Evolutionary conservation across 2,329 filamentous ascomycete genomes (phyloP), one percentile per base, ranked within the genome.

Genomic region (Ramularia collo-cygni): DNA sequence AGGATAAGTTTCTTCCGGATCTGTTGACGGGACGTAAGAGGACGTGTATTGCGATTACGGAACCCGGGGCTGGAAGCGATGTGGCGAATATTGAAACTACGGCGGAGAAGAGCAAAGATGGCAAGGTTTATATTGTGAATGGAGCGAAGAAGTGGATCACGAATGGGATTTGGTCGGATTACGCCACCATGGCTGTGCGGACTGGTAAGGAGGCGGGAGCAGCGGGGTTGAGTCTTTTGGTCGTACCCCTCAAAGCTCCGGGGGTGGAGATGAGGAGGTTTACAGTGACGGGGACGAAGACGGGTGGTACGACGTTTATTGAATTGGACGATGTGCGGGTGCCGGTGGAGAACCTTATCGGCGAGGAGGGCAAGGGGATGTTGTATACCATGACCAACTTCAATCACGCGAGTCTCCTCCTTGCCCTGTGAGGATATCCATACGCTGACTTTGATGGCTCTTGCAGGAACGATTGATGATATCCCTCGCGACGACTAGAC

Each of bases 141-240:
- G 83, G 83, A 9, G 70, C 74, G 1, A 86, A 87, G 72, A 87
- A 87, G 64, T 87, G 83, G 82, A 83, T 84, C 55, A 83, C 79
- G 0, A 83, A 83, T 53, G 82, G 78, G 4, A 76, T 84, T 40
- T 84, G 79, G 79, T 69, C 74, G 6, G 76, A 85, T 43, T 79
- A 78, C 52, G 69, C 73, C 7, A 76, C 72, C 21, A 84, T 84
- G 77, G 82, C 81, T 0, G 82, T 86, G 1, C 19, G 50, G 26
- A 54, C 51, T 70, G 76, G 48, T 7, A 47, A 46, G 0, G 39
- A 40, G 0, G 78, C 78, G 0, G 67, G 77, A 0, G 54, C 60
- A 0, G 82, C 81, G 0, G 48, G 48, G 3, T 17, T 51, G 32
- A 47, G 43, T 42, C 32, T 51, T 26, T 15, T 51, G 14, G 31